Evolutionary conservation across 2,329 filamentous ascomycete genomes (phyloP).

Genomic region (Fusarium solani-melongenae): DNA sequence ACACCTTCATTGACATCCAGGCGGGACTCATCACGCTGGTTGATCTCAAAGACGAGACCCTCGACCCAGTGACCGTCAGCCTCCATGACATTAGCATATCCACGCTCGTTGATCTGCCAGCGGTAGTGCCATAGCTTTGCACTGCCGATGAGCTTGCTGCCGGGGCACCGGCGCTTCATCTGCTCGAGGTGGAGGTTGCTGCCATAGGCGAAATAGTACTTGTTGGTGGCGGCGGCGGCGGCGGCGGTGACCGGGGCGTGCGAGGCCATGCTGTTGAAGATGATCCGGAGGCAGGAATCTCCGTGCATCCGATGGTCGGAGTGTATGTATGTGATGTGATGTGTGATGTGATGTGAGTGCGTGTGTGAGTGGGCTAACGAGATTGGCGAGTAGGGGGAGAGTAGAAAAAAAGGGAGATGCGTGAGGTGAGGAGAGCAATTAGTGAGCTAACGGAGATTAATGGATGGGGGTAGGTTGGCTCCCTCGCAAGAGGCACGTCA

Average conservation of each 20-base stretch:
- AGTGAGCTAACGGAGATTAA: conserved; percentile 37
- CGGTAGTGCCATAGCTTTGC: conserved; percentile 52
- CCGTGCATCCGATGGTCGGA: conserved; percentile 36
- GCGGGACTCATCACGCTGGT: conserved; percentile 49
- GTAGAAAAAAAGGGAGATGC: conserved; percentile 5
- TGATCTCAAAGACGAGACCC: conserved; percentile 56
- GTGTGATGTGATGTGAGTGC: background rate
- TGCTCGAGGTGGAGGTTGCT: conserved; percentile 58
- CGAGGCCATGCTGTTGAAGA: conserved; percentile 37
- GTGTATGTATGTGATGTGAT: background rate
- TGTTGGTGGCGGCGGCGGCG: conserved; percentile 41
- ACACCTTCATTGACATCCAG: conserved; percentile 57
- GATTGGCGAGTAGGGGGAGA: conserved; percentile 3
- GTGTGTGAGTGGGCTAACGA: conserved; percentile 7
- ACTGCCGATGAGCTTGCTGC: conserved; percentile 52
- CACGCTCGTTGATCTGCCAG: conserved; percentile 61
- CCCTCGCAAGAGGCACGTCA: conserved; percentile 27
- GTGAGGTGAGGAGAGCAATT: conserved; percentile 8
- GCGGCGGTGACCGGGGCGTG: conserved; percentile 26
- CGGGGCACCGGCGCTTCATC: conserved; percentile 58
- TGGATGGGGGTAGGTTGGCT: conserved; percentile 35
- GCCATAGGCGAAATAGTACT: conserved; percentile 59
- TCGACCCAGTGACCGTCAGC: conserved; percentile 51
- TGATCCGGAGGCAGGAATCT: conserved; percentile 36
- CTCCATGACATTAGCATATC: conserved; percentile 56